Conservation (phyloP, 257 asterid genomes). For the Thymus quinquecostatus region DNA sequence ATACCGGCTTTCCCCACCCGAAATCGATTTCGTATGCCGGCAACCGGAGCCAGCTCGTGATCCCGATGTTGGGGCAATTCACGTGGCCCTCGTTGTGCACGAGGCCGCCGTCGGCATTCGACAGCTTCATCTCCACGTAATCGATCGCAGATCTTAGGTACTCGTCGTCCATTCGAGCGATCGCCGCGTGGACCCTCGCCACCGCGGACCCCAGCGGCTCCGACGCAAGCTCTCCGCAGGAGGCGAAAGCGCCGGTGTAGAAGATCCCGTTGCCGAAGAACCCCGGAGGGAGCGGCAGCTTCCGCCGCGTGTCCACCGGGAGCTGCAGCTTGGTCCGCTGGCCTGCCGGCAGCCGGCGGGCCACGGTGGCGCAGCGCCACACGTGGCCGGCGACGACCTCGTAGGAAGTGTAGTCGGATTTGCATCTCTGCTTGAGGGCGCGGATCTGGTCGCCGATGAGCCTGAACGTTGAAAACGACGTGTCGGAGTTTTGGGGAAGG, state of each 20-base stretch:
- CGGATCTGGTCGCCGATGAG: too few relatives aligned
- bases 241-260: slow-evolving; percentile 47
- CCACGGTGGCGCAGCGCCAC: slow-evolving; percentile 64
- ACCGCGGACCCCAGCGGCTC: slow-evolving; percentile 49
- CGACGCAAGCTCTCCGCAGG: slow-evolving; percentile 50
- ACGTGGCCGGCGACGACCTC: slow-evolving; percentile 72
- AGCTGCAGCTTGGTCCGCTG: slow-evolving; percentile 62
- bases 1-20: slow-evolving; percentile 69
- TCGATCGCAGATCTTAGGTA: slow-evolving; percentile 63
- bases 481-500: not conserved
- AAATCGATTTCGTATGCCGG: slow-evolving; percentile 64
- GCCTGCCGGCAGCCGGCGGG: slow-evolving; percentile 54
- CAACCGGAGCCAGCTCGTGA: slow-evolving; percentile 59
- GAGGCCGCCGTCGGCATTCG: not conserved
- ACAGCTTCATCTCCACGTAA: slow-evolving; percentile 51
- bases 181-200: slow-evolving; percentile 51
- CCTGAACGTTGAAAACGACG: too few relatives aligned
- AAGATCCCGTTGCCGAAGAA: slow-evolving; percentile 64
- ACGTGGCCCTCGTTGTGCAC: slow-evolving; percentile 44
- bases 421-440: too few relatives aligned
- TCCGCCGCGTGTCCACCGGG: slow-evolving; percentile 54
- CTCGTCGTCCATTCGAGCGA: slow-evolving; percentile 51
- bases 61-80: slow-evolving; percentile 60
- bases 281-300: slow-evolving; percentile 60
- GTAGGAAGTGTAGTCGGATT: slow-evolving; percentile 51